Conservation (phyloP, 2,329 filamentous ascomycete species). For the Simplicillium aogashimaense region DNA sequence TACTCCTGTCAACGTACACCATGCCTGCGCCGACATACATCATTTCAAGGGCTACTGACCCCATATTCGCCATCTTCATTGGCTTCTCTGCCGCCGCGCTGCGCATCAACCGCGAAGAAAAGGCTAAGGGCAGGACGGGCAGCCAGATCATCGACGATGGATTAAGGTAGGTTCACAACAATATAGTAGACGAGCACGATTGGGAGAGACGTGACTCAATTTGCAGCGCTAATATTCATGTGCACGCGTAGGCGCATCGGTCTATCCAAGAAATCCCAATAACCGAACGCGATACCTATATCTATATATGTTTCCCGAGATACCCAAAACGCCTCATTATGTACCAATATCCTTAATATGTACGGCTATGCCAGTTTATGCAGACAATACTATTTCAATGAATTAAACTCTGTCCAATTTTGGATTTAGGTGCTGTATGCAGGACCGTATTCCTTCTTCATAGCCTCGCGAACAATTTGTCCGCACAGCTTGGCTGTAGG, state of each 20-base stretch:
- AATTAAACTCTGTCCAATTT: constrained; percentile 3
- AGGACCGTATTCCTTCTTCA: constrained; percentile 58
- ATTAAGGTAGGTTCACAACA: constrained; percentile 24
- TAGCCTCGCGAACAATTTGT: constrained; percentile 57
- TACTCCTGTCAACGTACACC: background rate
- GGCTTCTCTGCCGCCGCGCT: constrained; percentile 44
- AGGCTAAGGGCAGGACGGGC: constrained; percentile 43
- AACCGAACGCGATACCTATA: too few species aligned
- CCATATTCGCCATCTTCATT: constrained; percentile 48
- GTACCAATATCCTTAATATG: background rate
- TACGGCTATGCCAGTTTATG: background rate
- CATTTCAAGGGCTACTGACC: constrained; percentile 48
- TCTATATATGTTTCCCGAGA: background rate
- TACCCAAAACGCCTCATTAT: background rate
- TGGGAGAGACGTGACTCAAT: too few species aligned
- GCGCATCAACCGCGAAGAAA: constrained; percentile 51
- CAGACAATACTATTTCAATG: background rate
- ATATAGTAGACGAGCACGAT: too few species aligned
- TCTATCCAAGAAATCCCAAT: background rate
- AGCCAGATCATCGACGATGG: constrained; percentile 37
- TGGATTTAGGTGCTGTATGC: constrained; percentile 28
- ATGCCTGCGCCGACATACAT: constrained; percentile 50
- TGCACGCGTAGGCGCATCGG: background rate
- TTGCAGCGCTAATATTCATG: too few species aligned
- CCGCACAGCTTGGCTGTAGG: constrained; percentile 62